A percentile compares a stretch with the other conserved stretches of the same genome.
Evolutionary conservation across 2,329 filamentous ascomycete species (phyloP).

Genomic region (Endoconidiophora polonica): DNA sequence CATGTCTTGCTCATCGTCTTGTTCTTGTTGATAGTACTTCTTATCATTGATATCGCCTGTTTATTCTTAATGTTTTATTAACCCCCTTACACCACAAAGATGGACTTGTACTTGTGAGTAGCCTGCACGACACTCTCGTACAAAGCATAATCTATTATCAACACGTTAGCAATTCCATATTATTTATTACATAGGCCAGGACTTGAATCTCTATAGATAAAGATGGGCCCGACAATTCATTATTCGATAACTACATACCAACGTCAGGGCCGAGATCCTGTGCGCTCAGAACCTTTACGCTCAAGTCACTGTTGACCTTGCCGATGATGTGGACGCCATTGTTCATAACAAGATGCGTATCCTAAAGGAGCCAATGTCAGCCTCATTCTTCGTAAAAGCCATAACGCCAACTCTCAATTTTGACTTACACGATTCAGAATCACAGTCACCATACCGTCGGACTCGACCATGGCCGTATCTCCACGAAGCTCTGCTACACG

Average conservation of each 20-base stretch:
- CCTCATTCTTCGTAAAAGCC: background rate
- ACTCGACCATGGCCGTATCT: conserved; percentile 64
- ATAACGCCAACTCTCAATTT: background rate
- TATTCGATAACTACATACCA: conserved; percentile 34
- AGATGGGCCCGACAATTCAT: too few relatives aligned
- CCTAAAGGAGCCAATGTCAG: conserved; percentile 27
- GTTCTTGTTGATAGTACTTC: too few relatives aligned
- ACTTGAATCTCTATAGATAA: background rate
- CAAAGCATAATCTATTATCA: conserved; percentile 49
- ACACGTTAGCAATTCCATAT: background rate
- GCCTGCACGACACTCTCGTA: conserved; percentile 58
- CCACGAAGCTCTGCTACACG: conserved; percentile 71
- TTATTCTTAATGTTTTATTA: too few relatives aligned
- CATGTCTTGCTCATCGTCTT: too few relatives aligned
- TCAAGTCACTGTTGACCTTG: conserved; percentile 59
- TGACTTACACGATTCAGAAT: conserved; percentile 51
- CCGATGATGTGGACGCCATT: conserved; percentile 64
- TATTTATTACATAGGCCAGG: background rate
- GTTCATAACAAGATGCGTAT: conserved; percentile 50
- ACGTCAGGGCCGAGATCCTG: conserved; percentile 52
- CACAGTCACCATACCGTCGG: conserved; percentile 59
- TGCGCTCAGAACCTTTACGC: conserved; percentile 51
- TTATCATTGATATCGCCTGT: too few relatives aligned
- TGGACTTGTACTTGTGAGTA: conserved; percentile 62
- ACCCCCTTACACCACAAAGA: conserved; percentile 37